Base-by-base conservation (phyloP, 2,329 filamentous ascomycete genomes). In the Beauveria bassiana region DNA sequence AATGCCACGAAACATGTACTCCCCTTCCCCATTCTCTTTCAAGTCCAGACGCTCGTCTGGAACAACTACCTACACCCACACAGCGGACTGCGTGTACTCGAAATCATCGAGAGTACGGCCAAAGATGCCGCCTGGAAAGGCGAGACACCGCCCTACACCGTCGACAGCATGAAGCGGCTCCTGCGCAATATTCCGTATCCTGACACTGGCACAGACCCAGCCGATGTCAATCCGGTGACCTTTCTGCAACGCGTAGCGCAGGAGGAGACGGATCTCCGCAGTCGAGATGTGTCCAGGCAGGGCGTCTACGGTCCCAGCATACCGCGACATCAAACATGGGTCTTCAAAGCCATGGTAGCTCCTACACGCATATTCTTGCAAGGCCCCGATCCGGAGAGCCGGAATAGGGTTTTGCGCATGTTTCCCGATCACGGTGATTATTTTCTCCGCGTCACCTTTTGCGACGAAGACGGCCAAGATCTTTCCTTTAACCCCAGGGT, bases 371-470 rank as follows among this genome's bases (percentile, higher is more conserved):
- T 84, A 26, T 78, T 76, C 24, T 75, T 89, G 0, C 75, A 78
- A 10, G 86, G 86, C 0, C 87, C 87, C 0, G 85, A 87, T 58
- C 74, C 82, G 0, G 89, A 91, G 69, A 82, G 81, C 7, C 86
- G 84, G 62, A 92, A 92, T 68, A 79, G 88, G 5, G 83, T 93
- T 2, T 74, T 93, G 14, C 82, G 89, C 18, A 83, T 83, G 64
- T 90, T 86, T 64, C 71, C 79, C 0, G 67, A 80, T 0, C 77
- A 86, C 61, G 79, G 79, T 1, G 83, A 89, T 49, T 79, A 81
- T 65, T 92, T 92, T 66, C 68, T 90, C 0, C 81, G 90, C 0
- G 88, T 93, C 0, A 80, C 85, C 5, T 92, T 95, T 67, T 80
- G 80, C 38, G 90, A 93, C 52, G 90, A 96, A 69, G 83, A 89